Conservation (phyloP, 257 asterid genomes). For the Prunella vulgaris region DNA sequence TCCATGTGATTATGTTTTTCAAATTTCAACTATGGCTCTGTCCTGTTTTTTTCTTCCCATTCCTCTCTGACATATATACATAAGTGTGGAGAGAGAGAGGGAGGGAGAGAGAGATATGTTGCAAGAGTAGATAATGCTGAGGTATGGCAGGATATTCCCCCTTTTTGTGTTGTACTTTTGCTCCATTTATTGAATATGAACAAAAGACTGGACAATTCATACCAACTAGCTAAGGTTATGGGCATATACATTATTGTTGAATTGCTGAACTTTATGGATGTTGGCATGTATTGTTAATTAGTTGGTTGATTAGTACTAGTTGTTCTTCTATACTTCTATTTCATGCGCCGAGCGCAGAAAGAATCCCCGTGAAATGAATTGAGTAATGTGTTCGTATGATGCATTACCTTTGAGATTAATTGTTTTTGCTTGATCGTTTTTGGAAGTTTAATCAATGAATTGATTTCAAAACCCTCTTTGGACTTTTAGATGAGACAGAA, state of each 20-base stretch:
- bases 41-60: neutral
- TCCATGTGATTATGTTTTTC: neutral
- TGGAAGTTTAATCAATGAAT: too few species aligned
- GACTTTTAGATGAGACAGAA: too few species aligned
- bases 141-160: neutral
- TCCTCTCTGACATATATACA: neutral
- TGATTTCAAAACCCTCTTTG: too few species aligned
- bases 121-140: conserved; percentile 1
- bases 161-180: too few species aligned
- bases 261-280: neutral
- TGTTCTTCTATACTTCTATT: neutral
- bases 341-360: neutral
- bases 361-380: neutral
- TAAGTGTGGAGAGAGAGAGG: too few species aligned
- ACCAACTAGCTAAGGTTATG: neutral
- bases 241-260: neutral
- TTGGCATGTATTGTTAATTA: conserved; percentile 20
- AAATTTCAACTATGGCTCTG: neutral
- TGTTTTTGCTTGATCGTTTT: too few species aligned
- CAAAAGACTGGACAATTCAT: neutral
- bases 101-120: too few species aligned
- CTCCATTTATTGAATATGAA: conserved; percentile 23
- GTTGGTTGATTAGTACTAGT: conserved; percentile 31
- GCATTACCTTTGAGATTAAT: neutral
- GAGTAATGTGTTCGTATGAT: neutral